phyloP scores from a whole-genome alignment of 768 basidiomycete genomes.

The Gloeopeniophorella convolvens region DNA sequence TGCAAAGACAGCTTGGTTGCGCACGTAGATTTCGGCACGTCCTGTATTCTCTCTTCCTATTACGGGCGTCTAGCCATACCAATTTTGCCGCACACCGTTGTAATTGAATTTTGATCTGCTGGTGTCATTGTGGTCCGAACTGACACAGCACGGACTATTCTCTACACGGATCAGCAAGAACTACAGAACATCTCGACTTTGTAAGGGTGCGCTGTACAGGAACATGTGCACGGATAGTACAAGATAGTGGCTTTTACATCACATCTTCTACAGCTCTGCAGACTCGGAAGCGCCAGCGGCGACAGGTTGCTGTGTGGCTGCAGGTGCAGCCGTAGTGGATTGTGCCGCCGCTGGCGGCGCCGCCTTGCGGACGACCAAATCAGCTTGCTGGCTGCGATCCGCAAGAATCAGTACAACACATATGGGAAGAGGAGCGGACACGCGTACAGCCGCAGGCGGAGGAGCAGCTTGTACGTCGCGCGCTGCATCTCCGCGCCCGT shows the following conservation, averaged over 20 bases:
- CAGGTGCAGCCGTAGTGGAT: background rate
- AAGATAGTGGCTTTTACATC: background rate
- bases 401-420: background rate
- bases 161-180: background rate
- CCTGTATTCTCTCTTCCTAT: background rate
- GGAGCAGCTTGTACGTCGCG: constrained; percentile 69
- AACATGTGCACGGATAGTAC: background rate
- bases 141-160: too few species aligned
- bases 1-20: constrained; percentile 83
- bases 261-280: constrained; percentile 6
- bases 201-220: background rate
- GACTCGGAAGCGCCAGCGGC: constrained; percentile 5
- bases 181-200: constrained; percentile 6
- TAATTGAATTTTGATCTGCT: background rate
- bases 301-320: too few species aligned
- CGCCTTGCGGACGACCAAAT: constrained; percentile 56
- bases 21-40: constrained; percentile 39
- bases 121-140: too few species aligned
- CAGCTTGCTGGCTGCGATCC: constrained; percentile 67
- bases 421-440: background rate
- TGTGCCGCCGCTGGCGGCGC: constrained; percentile 37
- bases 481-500: constrained; percentile 65
- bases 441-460: constrained; percentile 79
- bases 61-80: constrained; percentile 8
- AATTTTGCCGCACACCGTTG: background rate